Evolutionary conservation across 805 yeast species (phyloP).

Genomic region (Candida manassasensis): DNA sequence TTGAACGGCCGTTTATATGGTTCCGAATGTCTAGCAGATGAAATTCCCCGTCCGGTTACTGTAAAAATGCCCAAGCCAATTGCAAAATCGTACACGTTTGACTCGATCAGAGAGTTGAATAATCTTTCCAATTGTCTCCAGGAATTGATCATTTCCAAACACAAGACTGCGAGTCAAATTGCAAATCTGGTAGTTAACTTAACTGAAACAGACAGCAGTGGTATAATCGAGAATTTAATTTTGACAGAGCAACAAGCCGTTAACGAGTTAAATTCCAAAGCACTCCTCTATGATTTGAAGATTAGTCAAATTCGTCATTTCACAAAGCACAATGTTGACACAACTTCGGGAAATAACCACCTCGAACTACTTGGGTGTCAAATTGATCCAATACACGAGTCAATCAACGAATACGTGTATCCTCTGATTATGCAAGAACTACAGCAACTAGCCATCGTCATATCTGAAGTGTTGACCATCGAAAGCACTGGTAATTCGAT

Average conservation of each 20-base stretch:
- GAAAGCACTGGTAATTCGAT: constrained; percentile 17
- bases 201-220: constrained; percentile 1
- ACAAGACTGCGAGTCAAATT: constrained; percentile 17
- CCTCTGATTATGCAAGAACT: constrained; percentile 18
- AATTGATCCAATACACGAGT: constrained; percentile 23
- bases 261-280: constrained; percentile 12
- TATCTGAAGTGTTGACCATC: constrained; percentile 26
- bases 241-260: constrained; percentile 13
- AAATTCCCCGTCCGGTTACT: no score
- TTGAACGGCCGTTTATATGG: constrained; percentile 19
- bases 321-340: constrained; percentile 8
- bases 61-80: neutral
- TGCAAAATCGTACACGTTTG: constrained; percentile 23
- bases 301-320: constrained; percentile 11
- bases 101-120: constrained; percentile 23
- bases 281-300: constrained; percentile 5
- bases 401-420: constrained; percentile 16
- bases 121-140: constrained; percentile 21
- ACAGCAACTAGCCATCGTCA: constrained; percentile 10
- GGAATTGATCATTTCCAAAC: constrained; percentile 26
- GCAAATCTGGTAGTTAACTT: constrained; percentile 7
- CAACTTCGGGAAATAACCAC: constrained; percentile 12
- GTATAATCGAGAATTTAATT: neutral
- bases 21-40: neutral
- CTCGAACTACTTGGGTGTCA: constrained; percentile 24